phyloP scores from a whole-genome alignment of 768 basidiomycete species.

The Cystofilobasidium bisporidii region DNA sequence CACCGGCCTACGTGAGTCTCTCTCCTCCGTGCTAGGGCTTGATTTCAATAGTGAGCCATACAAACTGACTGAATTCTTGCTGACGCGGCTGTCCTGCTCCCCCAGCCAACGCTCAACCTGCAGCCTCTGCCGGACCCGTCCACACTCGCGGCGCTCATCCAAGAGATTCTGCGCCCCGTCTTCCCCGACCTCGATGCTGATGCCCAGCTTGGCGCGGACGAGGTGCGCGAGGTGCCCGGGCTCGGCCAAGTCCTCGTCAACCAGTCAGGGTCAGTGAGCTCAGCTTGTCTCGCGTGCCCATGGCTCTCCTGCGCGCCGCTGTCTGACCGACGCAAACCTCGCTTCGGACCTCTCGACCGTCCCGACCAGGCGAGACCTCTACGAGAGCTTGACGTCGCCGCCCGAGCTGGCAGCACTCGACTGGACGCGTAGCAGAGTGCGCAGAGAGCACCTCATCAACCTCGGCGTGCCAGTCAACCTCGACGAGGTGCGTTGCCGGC shows the following conservation, averaged over 20 bases:
- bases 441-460: constrained; percentile 79
- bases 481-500: constrained; percentile 87
- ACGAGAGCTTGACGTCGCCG: constrained; percentile 53
- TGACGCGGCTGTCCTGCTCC: constrained; percentile 42
- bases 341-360: no score
- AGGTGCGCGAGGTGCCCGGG: constrained; percentile 64
- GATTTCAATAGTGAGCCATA: neutral
- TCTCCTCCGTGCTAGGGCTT: neutral
- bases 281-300: neutral
- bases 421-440: constrained; percentile 85
- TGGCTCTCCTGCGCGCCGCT: no score
- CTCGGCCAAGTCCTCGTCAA: constrained; percentile 66
- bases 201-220: constrained; percentile 44
- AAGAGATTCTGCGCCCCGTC: constrained; percentile 56
- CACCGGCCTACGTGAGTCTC: constrained; percentile 14
- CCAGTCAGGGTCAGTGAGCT: constrained; percentile 54
- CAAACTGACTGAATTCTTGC: constrained; percentile 34
- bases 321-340: no score
- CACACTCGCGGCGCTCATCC: constrained; percentile 54
- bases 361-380: constrained; percentile 60
- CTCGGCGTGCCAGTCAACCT: constrained; percentile 91
- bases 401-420: constrained; percentile 57
- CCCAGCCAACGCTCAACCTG: constrained; percentile 56
- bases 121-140: constrained; percentile 55
- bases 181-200: constrained; percentile 44